These are phyloP conservation scores for Endotrypanum monterogeii DNA, from an alignment of 208 protist species.

Conservation along the genomic window DNA sequence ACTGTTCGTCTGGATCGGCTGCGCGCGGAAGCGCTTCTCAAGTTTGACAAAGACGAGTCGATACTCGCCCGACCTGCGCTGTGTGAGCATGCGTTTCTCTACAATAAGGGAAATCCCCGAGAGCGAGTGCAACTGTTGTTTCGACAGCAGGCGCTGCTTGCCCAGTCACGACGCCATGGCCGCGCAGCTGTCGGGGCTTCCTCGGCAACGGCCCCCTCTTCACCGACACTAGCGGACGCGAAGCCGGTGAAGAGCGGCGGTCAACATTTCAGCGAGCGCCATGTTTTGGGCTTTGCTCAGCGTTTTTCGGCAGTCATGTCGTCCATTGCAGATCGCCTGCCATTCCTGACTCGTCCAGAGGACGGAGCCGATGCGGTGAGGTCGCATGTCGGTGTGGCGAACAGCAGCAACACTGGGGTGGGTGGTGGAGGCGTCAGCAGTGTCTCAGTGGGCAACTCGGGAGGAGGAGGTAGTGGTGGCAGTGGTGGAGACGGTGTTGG, in stretches of 20 bases:
- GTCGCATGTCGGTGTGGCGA: neutral
- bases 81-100: constrained; percentile 71
- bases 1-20: constrained; percentile 66
- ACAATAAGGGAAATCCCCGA: constrained; percentile 70
- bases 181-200: neutral
- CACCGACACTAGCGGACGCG: constrained; percentile 17
- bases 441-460: neutral
- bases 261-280: constrained; percentile 71
- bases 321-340: constrained; percentile 39
- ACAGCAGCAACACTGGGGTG: constrained; percentile 4
- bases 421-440: constrained; percentile 7
- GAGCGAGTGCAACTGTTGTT: constrained; percentile 59
- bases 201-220: constrained; percentile 8
- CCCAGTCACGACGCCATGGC: constrained; percentile 11
- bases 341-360: constrained; percentile 14
- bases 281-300: constrained; percentile 68
- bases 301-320: constrained; percentile 62
- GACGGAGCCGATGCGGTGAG: neutral
- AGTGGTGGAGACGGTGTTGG: neutral
- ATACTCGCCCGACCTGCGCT: constrained; percentile 36
- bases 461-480: too few species aligned
- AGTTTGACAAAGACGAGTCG: constrained; percentile 62
- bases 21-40: constrained; percentile 61
- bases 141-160: constrained; percentile 32
- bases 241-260: constrained; percentile 54